A percentile compares a stretch with the other conserved stretches of the same genome.
These are phyloP conservation scores for Anisodus acutangulus DNA, from an alignment of 257 asterid species.

Conservation along the genomic window DNA sequence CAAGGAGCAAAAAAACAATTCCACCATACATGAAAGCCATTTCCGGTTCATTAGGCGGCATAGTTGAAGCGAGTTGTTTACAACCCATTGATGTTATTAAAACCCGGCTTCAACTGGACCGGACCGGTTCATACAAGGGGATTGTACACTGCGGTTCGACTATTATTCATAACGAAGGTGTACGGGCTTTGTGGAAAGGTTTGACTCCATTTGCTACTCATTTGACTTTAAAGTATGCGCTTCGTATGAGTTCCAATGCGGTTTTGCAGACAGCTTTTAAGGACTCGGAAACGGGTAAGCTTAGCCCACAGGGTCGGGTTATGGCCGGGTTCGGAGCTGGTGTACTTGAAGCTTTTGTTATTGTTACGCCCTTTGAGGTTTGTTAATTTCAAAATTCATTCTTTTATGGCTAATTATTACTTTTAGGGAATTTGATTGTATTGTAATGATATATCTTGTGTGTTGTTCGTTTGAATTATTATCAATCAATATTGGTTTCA, in stretches of 20 bases:
- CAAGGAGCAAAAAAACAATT: slow-evolving; percentile 45
- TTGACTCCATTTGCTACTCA: slow-evolving; percentile 95
- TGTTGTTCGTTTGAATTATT: too few relatives aligned
- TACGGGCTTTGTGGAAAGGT: slow-evolving; percentile 95
- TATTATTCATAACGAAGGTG: slow-evolving; percentile 63
- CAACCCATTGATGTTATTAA: slow-evolving; percentile 97
- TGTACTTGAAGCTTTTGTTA: slow-evolving; percentile 90
- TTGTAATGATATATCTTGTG: not conserved
- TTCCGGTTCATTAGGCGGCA: slow-evolving; percentile 93
- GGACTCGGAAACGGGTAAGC: slow-evolving; percentile 75
- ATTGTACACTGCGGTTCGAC: slow-evolving; percentile 87
- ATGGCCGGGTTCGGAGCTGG: slow-evolving; percentile 98
- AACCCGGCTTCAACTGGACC: slow-evolving; percentile 96
- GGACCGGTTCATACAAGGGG: slow-evolving; percentile 80
- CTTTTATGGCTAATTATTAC: not conserved
- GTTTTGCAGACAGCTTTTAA: slow-evolving; percentile 78
- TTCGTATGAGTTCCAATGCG: slow-evolving; percentile 98
- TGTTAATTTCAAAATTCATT: not conserved
- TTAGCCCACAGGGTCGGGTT: slow-evolving; percentile 79
- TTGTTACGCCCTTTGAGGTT: slow-evolving; percentile 98
- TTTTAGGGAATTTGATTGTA: not conserved
- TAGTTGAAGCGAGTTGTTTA: slow-evolving; percentile 84
- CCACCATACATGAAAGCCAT: slow-evolving; percentile 93
- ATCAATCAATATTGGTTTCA: too few relatives aligned
- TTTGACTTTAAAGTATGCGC: slow-evolving; percentile 87